Base-by-base conservation (phyloP, 192 early-diverging fungal species). In the Neocallimastix lanati region DNA sequence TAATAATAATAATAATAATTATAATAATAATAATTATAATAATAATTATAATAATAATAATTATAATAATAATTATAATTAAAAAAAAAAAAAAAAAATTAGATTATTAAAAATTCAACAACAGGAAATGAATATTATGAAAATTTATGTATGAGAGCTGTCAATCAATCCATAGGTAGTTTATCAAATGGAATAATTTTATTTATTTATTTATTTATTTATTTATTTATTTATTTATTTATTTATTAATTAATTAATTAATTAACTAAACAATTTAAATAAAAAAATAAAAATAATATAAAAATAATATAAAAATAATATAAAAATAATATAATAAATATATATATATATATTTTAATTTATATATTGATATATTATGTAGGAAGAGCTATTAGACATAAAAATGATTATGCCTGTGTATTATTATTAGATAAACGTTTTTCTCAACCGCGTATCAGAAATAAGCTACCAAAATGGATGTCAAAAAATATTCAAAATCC, bases 331-430 rank as follows among this genome's bases (percentile, higher is more conserved):
- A n/a, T n/a, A n/a, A n/a, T n/a, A n/a, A n/a, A n/a, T n/a, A n/a
- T n/a, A n/a, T n/a, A n/a, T n/a, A n/a, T n/a, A n/a, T n/a, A n/a
- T n/a, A n/a, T n/a, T n/a, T n/a, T n/a, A n/a, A n/a, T n/a, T n/a
- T n/a, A n/a, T n/a, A n/a, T n/a, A n/a, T n/a, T n/a, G n/a, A n/a
- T n/a, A 14, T 78, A 35, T 35, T 81, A 78, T 29, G 76, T 82
- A 87, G 96, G 96, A 11, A 88, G 97, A 21, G 96, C 95, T 6
- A 96, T 98, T 79, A 91, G 97, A 14, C 97, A 98, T 83, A 87
- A 87, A 38, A 82, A 88, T 76, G 97, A 98, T 83, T 96, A 93
- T 83, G 93, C 96, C 0, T 89, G 90, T 2, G 93, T 98, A 77
- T 81, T 94, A 5, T 84, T 98, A 40, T 77, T 97, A 33, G 96